These are phyloP conservation scores for Penicillium robsamsonii DNA, from an alignment of 495 filamentous ascomycete genomes.

Conservation along the genomic window DNA sequence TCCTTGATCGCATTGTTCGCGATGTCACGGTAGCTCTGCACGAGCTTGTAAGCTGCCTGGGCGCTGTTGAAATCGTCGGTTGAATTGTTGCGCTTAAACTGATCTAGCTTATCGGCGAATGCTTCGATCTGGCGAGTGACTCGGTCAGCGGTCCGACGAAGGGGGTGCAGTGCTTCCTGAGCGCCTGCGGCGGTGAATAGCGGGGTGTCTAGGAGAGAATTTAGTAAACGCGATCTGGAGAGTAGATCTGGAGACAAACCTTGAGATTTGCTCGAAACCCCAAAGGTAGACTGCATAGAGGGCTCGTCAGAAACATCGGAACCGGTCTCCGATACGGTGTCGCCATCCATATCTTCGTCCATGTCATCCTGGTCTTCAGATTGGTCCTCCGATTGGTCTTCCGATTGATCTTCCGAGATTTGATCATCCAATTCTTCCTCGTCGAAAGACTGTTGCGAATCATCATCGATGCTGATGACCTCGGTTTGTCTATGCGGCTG, in stretches of 20 bases:
- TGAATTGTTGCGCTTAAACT: constrained; percentile 47
- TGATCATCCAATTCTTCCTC: constrained; percentile 20
- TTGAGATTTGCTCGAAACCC: constrained; percentile 12
- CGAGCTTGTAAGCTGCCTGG: constrained; percentile 45
- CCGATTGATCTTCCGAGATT: constrained; percentile 3
- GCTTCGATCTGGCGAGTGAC: constrained; percentile 62
- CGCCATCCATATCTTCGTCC: constrained; percentile 26
- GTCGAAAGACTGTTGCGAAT: constrained; percentile 30
- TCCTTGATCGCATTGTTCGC: constrained; percentile 43
- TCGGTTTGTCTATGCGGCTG: constrained; percentile 29
- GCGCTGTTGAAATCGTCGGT: constrained; percentile 37
- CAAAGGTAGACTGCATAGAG: constrained; percentile 19
- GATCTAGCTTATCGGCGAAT: constrained; percentile 65
- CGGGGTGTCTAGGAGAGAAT: constrained; percentile 25
- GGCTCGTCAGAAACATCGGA: constrained; percentile 23
- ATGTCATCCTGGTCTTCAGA: constrained; percentile 26
- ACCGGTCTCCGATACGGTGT: constrained; percentile 19
- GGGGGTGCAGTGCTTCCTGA: constrained; percentile 52
- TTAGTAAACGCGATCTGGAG: constrained; percentile 11
- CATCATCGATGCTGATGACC: constrained; percentile 44
- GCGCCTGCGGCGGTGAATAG: constrained; percentile 51
- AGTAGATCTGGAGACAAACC: constrained; percentile 14
- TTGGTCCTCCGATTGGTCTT: constrained; percentile 21
- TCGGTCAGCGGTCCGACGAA: constrained; percentile 57
- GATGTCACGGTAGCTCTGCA: constrained; percentile 43